phyloP scores from a whole-genome alignment of 768 basidiomycete genomes.

The Zangia roseola region DNA sequence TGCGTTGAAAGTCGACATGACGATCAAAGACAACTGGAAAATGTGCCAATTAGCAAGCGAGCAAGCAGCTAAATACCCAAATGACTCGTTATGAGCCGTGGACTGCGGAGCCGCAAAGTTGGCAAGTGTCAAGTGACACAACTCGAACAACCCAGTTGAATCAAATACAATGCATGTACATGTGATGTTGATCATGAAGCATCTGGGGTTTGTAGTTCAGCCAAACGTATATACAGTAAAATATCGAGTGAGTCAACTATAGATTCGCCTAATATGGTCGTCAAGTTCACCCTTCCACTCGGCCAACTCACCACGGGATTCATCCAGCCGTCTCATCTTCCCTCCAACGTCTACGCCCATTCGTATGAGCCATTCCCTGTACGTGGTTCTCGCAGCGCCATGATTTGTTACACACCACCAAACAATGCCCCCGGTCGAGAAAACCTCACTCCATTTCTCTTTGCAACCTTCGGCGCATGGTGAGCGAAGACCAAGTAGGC shows the following conservation, averaged over 20 bases:
- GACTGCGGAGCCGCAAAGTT: too few relatives aligned
- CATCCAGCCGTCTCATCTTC: conserved; percentile 50
- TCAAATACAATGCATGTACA: too few relatives aligned
- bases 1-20: conserved; percentile 10
- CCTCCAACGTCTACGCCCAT: conserved; percentile 30
- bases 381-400: conserved; percentile 13
- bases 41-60: too few relatives aligned
- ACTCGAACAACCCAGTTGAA: too few relatives aligned
- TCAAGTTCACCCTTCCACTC: conserved; percentile 36
- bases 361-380: conserved; percentile 14
- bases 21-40: not conserved
- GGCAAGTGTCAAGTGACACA: too few relatives aligned
- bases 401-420: conserved; percentile 49
- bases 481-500: conserved; percentile 34
- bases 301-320: conserved; percentile 45
- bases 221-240: too few relatives aligned
- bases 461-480: conserved; percentile 51
- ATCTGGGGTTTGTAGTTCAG: too few relatives aligned
- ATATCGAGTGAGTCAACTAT: too few relatives aligned
- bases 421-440: conserved; percentile 51
- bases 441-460: conserved; percentile 39
- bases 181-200: too few relatives aligned
- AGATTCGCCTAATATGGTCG: conserved; percentile 2
- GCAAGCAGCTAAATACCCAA: too few relatives aligned
- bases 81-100: not conserved